A percentile compares a stretch with the other conserved stretches of the same genome.
phyloP scores from a whole-genome alignment of 2,329 filamentous ascomycete genomes.

The Pseudopyricularia cyperi region DNA sequence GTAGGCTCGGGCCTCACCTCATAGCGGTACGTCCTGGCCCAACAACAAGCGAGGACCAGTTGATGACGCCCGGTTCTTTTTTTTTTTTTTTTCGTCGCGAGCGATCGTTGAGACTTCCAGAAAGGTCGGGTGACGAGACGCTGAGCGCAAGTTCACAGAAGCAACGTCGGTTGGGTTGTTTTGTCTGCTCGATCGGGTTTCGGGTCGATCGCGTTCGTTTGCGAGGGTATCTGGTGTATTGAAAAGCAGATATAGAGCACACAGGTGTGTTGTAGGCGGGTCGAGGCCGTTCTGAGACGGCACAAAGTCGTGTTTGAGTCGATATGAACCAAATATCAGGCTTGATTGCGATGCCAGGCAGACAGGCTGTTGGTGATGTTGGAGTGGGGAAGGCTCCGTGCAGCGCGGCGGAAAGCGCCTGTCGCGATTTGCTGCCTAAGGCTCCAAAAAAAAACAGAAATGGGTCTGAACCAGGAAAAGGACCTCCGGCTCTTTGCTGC shows the following conservation, averaged over 20 bases:
- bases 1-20: not conserved
- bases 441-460: too few relatives aligned
- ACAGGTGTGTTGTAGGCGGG: not conserved
- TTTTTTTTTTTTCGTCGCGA: not conserved
- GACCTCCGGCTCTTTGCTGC: too few relatives aligned
- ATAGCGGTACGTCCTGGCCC: not conserved
- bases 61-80: too few relatives aligned
- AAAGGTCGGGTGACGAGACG: not conserved
- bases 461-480: too few relatives aligned
- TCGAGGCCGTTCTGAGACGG: not conserved
- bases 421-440: constrained; percentile 3
- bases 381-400: not conserved
- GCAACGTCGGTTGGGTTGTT: too few relatives aligned
- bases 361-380: not conserved
- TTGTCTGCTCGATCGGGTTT: not conserved
- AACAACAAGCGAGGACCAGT: not conserved
- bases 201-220: not conserved
- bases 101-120: not conserved
- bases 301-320: not conserved
- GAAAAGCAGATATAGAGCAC: not conserved
- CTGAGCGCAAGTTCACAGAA: not conserved
- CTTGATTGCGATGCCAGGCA: not conserved
- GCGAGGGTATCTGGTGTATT: too few relatives aligned
- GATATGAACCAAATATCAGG: not conserved
- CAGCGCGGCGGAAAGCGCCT: not conserved